A percentile compares a stretch with the other conserved stretches of the same genome.
phyloP scores from a whole-genome alignment of 2,329 filamentous ascomycete species.

The Ceratocystis destructans region DNA sequence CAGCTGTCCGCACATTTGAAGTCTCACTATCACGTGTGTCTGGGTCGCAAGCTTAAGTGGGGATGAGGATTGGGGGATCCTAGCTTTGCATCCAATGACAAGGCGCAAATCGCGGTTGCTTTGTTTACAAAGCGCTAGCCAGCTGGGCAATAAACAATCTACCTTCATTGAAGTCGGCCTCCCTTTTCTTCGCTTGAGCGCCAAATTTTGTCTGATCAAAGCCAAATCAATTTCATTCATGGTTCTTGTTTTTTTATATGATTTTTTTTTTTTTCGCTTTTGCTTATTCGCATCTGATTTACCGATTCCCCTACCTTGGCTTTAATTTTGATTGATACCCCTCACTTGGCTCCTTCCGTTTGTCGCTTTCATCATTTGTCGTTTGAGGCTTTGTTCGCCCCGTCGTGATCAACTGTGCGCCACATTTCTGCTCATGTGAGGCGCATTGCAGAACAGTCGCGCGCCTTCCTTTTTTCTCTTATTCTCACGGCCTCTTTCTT shows the following conservation, averaged over 20 bases:
- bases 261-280: background rate
- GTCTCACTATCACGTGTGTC: background rate
- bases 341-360: background rate
- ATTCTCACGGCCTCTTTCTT: background rate
- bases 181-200: background rate
- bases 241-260: slow-evolving; percentile 2
- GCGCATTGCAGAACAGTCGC: background rate
- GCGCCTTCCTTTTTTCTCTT: background rate
- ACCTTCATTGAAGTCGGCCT: background rate
- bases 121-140: slow-evolving; percentile 14
- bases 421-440: slow-evolving; percentile 1
- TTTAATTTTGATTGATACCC: slow-evolving; percentile 7
- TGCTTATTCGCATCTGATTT: slow-evolving; percentile 1
- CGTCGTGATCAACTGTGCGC: background rate
- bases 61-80: background rate
- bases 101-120: slow-evolving; percentile 3
- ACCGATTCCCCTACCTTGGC: background rate
- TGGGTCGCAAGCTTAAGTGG: background rate
- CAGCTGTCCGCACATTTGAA: background rate
- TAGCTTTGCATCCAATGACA: background rate
- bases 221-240: background rate
- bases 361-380: background rate
- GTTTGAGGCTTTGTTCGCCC: background rate
- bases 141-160: background rate
- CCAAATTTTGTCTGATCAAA: background rate